Evolutionary conservation across 345 rosid genomes (phyloP), one percentile per base, ranked within the genome.

Genomic region (Anastatica hierochuntica): DNA sequence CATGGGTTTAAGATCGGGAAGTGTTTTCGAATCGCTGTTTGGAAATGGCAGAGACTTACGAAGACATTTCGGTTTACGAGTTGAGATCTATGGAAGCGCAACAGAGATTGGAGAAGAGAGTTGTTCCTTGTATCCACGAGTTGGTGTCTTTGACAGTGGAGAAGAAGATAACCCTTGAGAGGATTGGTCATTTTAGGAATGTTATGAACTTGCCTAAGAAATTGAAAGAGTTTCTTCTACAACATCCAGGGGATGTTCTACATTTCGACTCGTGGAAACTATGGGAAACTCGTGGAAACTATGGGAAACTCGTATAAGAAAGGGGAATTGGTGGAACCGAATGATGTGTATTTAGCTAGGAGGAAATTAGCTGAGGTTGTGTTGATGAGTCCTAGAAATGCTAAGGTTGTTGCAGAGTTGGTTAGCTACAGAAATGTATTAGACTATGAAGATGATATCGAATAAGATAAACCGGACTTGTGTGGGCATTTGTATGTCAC

Each of bases 1-100:
- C 95, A 97, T 0, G 95, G 97, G 4, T 92, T 92, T 76, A 88
- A 88, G 82, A 80, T 88, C 4, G 80, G 94, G 0, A 92, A 92
- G 76, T 88, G 83, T 50, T 92, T 79, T 38, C 66, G 85, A 43
- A 83, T 88, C 38, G 98, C 97, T 0, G 83, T 92, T 16, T 92
- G 98, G 97, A 88, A 88, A 69, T 88, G 97, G 98, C 98, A 85
- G 58, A 70, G 98, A 47, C 44, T 76, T 88, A 88, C 35, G 97
- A 92, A 74, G 90, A 85, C 47, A 71, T 92, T 17, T 81, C 83
- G 0, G 85, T 87, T 4, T 90, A 90, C 68, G 95, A 87, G 59
- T 52, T 80, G 76, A 78, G 98, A 74, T 82, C 99, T 0, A 37
- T 88, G 26, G 97, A 92, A 76, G 94, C 97, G 1, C 94, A 85